Evolutionary conservation across 2,329 filamentous ascomycete genomes (phyloP), one percentile per base, ranked within the genome.

Genomic region (Pezicula neosporulosa): DNA sequence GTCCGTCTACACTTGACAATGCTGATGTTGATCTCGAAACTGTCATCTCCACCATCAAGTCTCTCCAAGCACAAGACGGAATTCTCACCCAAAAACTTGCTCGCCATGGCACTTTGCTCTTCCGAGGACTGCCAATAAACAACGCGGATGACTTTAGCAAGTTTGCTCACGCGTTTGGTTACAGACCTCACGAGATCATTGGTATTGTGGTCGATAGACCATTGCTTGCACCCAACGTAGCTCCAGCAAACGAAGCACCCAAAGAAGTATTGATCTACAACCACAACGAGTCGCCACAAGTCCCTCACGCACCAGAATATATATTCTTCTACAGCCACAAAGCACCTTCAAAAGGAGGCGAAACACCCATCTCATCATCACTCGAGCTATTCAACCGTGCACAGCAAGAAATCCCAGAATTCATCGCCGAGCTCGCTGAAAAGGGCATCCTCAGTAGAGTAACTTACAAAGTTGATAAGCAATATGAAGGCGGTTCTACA

Each of bases 221-320:
- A 1, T 38, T 70, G 3, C 66, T 74, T 3, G 72, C 72, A 3
- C 69, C 69, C 5, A 75, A 74, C 50, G 70, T 75, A 1, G 70
- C 71, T 2, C 74, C 75, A 0, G 75, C 75, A 4, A 78, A 77
- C 50, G 73, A 77, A 58, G 68, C 73, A 2, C 72, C 74, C 1
- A 75, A 74, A 55, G 68, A 75, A 45, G 71, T 75, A 1, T 63
- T 71, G 7, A 76, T 78, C 38, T 77, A 76, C 58, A 77, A 69
- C 56, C 76, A 78, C 61, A 78, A 78, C 53, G 76, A 78, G 55
- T 77, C 72, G 0, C 72, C 73, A 0, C 75, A 77, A 54, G 74
- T 77, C 0, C 76, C 76, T 1, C 76, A 78, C 52, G 73, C 74
- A 0, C 75, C 76, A 1, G 75, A 74, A 53, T 78, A 78, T 52